These are phyloP conservation scores for Cucurbita argyrosperma DNA, from an alignment of 306 rosid species.

Conservation along the genomic window DNA sequence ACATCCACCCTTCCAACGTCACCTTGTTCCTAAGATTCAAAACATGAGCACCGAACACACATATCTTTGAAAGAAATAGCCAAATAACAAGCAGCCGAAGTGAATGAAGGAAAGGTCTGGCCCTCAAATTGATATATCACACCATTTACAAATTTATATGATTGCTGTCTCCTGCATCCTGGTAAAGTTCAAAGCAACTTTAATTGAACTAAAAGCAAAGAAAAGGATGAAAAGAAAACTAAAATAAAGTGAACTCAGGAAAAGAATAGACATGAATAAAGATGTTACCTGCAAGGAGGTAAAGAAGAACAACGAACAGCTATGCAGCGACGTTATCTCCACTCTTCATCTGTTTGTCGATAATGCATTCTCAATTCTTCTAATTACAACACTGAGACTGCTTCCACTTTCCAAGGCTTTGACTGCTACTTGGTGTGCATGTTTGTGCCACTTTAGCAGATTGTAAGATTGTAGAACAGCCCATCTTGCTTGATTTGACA, in stretches of 20 bases:
- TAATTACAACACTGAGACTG: constrained; percentile 57
- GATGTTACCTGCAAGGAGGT: background rate
- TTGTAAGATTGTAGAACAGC: constrained; percentile 86
- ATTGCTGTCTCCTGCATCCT: background rate
- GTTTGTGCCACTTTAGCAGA: constrained; percentile 82
- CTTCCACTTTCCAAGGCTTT: constrained; percentile 72
- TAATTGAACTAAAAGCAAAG: background rate
- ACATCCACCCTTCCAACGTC: background rate
- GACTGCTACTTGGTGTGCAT: constrained; percentile 74
- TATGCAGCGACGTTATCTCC: background rate
- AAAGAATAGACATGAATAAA: too few species aligned
- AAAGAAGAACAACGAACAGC: background rate
- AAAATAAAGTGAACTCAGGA: background rate
- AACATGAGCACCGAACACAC: background rate
- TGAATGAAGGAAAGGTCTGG: background rate
- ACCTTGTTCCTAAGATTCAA: background rate
- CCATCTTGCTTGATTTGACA: constrained; percentile 99
- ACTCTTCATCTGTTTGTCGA: constrained; percentile 20
- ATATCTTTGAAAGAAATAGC: background rate
- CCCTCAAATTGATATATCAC: background rate
- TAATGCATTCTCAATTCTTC: constrained; percentile 73
- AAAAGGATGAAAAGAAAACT: background rate
- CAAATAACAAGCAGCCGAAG: background rate
- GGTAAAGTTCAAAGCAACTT: background rate
- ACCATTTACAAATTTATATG: background rate